Base-by-base conservation (phyloP, 2,329 filamentous ascomycete genomes). In the Biscogniauxia marginata region DNA sequence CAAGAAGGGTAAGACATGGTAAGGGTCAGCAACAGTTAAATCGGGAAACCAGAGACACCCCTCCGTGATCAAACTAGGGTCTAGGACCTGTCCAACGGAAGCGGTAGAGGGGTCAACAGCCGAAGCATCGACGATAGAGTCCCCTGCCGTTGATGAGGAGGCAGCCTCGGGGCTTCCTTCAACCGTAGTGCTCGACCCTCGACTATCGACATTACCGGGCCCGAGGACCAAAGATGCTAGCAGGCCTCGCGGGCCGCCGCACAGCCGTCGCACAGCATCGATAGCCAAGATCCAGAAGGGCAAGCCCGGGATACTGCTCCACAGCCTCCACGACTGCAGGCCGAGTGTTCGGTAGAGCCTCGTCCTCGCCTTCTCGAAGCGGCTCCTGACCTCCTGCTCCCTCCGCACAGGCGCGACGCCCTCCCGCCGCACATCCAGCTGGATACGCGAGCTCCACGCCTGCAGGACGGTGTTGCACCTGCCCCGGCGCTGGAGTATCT, bases 11-110 rank as follows among this genome's bases (percentile, higher is more conserved):
- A 85, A 74, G 23, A 77, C 67, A 54, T 76, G 72, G 54, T 77
- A 78, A 1, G 83, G 81, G 57, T 85, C 83, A 25, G 78, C 70
- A 24, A 66, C 76, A 6, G 77, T 79, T 21, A 85, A 74, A 60
- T 85, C 78, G 2, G 75, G 71, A 63, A 85, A 84, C 82, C 83
- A 85, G 16, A 84, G 71, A 44, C 74, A 76, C 22, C 83, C 82
- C 4, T 79, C 82, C 0, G 77, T 73, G 0, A 72, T 64, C n/a
- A 85, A 64, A 1, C 74, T 73, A 3, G 74, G 68, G 46, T 80
- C 73, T 13, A 62, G 13, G 57, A 57, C 23, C 1, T 20, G 30
- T 11, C n/a, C n/a, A 9, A 51, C 30, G 49, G 48, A 3, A 44
- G 63, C 51, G 8, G 59, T 2, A 2, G 49, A 4, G 5, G 52